Evolutionary conservation across 768 basidiomycete species (phyloP), one percentile per base, ranked within the genome.

Genomic region (Mycena sanguinolenta): DNA sequence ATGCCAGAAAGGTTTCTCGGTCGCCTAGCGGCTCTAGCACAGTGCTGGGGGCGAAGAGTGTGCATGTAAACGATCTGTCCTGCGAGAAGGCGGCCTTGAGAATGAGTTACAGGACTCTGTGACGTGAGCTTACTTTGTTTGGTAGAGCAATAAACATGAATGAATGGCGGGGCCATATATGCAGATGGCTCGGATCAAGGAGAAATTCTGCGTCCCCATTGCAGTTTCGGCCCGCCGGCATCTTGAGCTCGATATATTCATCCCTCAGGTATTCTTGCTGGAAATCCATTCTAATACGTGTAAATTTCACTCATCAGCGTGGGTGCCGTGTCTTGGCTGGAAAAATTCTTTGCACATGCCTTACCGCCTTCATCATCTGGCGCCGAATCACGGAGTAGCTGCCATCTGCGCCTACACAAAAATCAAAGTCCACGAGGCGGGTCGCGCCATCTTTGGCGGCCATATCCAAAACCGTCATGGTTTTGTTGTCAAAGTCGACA

Each of bases 131-230:
- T 83, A 97, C 97, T 88, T 94, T 92, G 86, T 99, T 99, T 74
- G 97, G 96, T 66, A 99, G 90, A 25, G 96, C 97, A 77, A 99
- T 98, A 76, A 99, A 90, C 97, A 99, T 99, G 87, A 99, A 99
- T 55, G 96, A 95, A 81, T 96, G 95, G 78, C 97, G 93, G 73
- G 97, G 98, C 97, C 97, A 99, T 77, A 99, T 98, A 84, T 99
- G 97, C 75, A 99, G 91, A 82, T 99, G 94, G 81, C 94, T 93
- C 76, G 95, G 94, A 86, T 97, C 95, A 81, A 99, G 91, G 67
- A 91, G 85, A 85, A 93, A 99, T 30, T 84, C 84, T 72, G 91
- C 83, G 70, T 87, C 85, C 79, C 89, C 94, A 79, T 85, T 82
- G 75, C 78, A 77, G 80, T 87, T 87, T 78, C 82, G 80, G 67